Percentiles rank a stretch among this genome's conserved stretches.
Evolutionary conservation across 129 eudicot species (phyloP).

Genomic region (Helichrysum umbraculigerum): DNA sequence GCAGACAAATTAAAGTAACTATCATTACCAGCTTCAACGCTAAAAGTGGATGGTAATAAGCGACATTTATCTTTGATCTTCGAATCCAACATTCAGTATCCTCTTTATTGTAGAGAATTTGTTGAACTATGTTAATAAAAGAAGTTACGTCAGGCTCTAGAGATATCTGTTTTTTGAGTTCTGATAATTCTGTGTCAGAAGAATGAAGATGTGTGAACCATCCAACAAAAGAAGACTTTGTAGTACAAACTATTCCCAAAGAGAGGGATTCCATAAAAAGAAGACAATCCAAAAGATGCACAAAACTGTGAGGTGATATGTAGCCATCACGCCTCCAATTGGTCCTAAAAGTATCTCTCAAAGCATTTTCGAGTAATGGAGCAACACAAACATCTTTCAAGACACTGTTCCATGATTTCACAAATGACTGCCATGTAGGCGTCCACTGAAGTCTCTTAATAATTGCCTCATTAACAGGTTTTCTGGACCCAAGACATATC

Average conservation of each 20-base stretch:
- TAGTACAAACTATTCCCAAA: not conserved
- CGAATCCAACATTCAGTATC: not conserved
- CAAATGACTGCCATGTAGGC: not conserved
- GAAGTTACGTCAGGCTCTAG: not conserved
- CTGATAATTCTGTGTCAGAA: not conserved
- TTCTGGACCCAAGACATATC: not conserved
- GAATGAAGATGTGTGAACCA: not conserved
- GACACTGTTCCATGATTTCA: not conserved
- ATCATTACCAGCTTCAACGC: not conserved
- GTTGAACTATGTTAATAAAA: not conserved
- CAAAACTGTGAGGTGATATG: not conserved
- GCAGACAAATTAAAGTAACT: not conserved
- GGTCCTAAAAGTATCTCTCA: not conserved
- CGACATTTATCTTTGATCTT: not conserved
- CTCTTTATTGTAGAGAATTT: not conserved
- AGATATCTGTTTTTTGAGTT: not conserved
- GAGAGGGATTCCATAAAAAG: not conserved
- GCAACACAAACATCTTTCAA: not conserved
- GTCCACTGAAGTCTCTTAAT: not conserved
- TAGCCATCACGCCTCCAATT: not conserved
- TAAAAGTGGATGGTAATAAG: slow-evolving; percentile 4
- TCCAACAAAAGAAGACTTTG: not conserved
- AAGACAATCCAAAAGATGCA: not conserved
- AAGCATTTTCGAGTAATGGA: not conserved
- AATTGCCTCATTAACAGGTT: not conserved